These are phyloP conservation scores for Pseudonitzschia multiseries DNA, from an alignment of 108 stramenopile species.

Conservation along the genomic window DNA sequence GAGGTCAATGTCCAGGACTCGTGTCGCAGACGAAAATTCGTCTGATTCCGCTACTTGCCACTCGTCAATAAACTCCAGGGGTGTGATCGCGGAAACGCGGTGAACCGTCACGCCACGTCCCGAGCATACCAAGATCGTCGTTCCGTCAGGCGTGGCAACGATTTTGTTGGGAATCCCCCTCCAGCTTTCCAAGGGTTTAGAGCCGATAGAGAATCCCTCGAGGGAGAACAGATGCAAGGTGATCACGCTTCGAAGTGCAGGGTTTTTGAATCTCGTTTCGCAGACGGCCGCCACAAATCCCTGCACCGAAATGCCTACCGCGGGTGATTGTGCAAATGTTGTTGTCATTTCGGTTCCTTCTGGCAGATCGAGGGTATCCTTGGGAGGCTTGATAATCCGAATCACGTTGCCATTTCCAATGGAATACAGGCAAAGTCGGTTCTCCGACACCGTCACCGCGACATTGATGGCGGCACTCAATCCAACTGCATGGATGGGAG, in stretches of 20 bases:
- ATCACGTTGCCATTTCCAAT: slow-evolving; percentile 83
- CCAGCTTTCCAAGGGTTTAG: slow-evolving; percentile 65
- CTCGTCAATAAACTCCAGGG: slow-evolving; percentile 75
- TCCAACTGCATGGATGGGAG: slow-evolving; percentile 64
- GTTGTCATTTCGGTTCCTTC: slow-evolving; percentile 33
- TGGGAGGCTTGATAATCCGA: slow-evolving; percentile 67
- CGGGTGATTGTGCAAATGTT: slow-evolving; percentile 63
- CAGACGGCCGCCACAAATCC: slow-evolving; percentile 85
- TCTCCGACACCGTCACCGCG: slow-evolving; percentile 71
- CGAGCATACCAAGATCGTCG: slow-evolving; percentile 77
- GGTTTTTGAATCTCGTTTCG: slow-evolving; percentile 46
- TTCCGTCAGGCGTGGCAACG: slow-evolving; percentile 69
- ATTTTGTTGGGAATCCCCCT: slow-evolving; percentile 74
- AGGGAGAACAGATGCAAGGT: slow-evolving; percentile 80
- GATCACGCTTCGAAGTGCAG: slow-evolving; percentile 51
- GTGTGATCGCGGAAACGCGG: slow-evolving; percentile 69
- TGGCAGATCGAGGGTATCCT: slow-evolving; percentile 38
- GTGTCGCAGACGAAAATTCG: slow-evolving; percentile 30
- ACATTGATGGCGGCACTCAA: slow-evolving; percentile 69
- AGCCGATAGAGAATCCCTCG: slow-evolving; percentile 74
- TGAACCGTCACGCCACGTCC: slow-evolving; percentile 78
- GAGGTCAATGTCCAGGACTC: slow-evolving; percentile 79
- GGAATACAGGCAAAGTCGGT: slow-evolving; percentile 73
- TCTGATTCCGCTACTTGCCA: slow-evolving; percentile 75
- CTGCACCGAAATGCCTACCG: slow-evolving; percentile 70